Evolutionary conservation across 768 basidiomycete genomes (phyloP), one percentile per base, ranked within the genome.

Genomic region (Lyophyllum semitale): DNA sequence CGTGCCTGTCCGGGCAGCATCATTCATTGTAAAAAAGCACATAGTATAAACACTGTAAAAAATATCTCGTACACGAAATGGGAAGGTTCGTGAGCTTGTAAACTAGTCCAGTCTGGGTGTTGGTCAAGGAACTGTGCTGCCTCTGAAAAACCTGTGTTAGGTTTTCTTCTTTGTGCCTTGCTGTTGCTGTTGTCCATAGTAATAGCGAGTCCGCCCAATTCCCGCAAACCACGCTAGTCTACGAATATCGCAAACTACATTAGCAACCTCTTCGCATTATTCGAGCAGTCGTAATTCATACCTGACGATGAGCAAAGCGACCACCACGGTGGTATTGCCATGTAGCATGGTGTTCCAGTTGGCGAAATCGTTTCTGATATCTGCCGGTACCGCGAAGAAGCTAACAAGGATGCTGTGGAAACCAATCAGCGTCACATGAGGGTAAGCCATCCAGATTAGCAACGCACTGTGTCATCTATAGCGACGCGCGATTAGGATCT

Each of bases 301-400:
- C 88, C 89, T 80, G 59, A 77, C 77, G 37, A 73, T 45, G 50
- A 87, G 77, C 33, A 92, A 73, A 23, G 84, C 69, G 27, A 85
- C 48, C 22, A 82, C 80, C 54, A 84, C 72, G 3, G 88, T 84
- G 64, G 91, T 85, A 63, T 91, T 93, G 30, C 89, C 90, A 60
- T 91, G 89, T 0, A 84, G 88, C 76, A 82, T 86, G 25, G 76
- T 65, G 67, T 91, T 91, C 91, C 89, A 93, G 13, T 65, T 62
- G 8, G 66, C 66, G 32, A 81, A 72, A 25, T 74, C 71, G 55
- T 77, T 84, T 45, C 76, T 77, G 58, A 89, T 67, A 25, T 80
- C 73, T 30, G 69, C 60, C 0, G 91, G 91, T 26, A 91, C 78
- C 8, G 80, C 80, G 35, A 82, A 50, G 62, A 84, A 78, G 15